Evolutionary conservation across 805 yeast genomes (phyloP).

Genomic region (Saccharomycopsis fodiens): DNA sequence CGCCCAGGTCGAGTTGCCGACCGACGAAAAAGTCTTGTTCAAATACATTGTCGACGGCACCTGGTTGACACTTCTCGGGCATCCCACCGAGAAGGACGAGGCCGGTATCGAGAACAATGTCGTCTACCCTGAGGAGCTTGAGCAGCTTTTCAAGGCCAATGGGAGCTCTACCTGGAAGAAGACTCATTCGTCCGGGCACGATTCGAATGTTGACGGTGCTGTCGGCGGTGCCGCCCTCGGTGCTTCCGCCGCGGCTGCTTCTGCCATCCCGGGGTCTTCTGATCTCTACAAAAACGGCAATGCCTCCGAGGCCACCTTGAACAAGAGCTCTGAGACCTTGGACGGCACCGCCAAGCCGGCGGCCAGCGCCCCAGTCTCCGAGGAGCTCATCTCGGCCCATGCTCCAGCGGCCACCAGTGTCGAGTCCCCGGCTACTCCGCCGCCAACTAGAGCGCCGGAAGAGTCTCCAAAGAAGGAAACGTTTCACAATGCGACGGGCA

Average conservation of each 20-base stretch:
- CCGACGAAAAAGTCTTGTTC: conserved; percentile 30
- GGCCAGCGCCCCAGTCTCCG: neutral
- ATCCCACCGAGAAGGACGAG: conserved; percentile 34
- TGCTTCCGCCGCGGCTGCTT: neutral
- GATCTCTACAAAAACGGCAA: neutral
- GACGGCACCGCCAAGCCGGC: neutral
- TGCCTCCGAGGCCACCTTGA: conserved; percentile 5
- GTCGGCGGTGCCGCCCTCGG: neutral
- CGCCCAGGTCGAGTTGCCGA: conserved; percentile 25
- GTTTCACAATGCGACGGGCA: no score
- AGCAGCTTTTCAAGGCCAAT: no score
- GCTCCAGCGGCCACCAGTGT: neutral
- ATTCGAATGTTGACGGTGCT: no score
- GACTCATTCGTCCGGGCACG: no score
- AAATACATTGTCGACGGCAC: conserved; percentile 56
- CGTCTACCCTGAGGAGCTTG: conserved; percentile 33
- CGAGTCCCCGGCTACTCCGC: neutral
- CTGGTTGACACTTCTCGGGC: conserved; percentile 37
- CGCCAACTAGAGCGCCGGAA: neutral
- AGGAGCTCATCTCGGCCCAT: neutral
- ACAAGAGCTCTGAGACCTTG: conserved; percentile 7
- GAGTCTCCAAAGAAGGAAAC: no score
- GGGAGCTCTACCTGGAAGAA: no score
- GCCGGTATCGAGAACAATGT: conserved; percentile 46
- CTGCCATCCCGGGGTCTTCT: neutral